Evolutionary conservation across 768 basidiomycete genomes (phyloP).

Genomic region (Xerocomellus dryophilus): DNA sequence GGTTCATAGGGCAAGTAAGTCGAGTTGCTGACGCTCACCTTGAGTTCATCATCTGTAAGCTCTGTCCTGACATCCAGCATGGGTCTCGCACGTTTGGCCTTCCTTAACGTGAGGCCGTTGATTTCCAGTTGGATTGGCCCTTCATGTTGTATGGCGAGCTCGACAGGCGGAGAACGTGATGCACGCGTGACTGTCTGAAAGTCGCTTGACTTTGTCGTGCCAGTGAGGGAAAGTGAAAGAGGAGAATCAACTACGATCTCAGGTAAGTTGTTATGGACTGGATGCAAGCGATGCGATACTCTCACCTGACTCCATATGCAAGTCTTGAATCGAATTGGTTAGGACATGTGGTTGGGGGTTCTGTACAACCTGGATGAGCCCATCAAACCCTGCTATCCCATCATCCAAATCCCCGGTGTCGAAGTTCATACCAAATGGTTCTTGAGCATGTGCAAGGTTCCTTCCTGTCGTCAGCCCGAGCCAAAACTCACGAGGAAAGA

Average conservation of each 20-base stretch:
- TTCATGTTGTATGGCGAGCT: background rate
- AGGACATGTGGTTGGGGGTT: background rate
- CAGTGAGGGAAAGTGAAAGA: background rate
- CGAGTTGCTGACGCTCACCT: conserved; percentile 38
- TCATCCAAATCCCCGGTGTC: conserved; percentile 26
- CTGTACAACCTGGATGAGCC: background rate
- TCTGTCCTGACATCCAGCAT: conserved; percentile 74
- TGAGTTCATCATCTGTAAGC: conserved; percentile 78
- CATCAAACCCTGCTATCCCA: conserved; percentile 13
- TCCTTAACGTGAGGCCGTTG: conserved; percentile 26
- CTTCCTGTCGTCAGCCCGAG: conserved; percentile 15
- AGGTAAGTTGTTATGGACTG: background rate
- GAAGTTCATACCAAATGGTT: conserved; percentile 14
- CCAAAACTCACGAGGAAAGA: background rate
- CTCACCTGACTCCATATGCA: conserved; percentile 7
- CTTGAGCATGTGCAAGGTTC: conserved; percentile 20
- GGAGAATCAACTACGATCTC: conserved; percentile 4
- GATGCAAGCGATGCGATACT: background rate
- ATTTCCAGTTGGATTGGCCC: background rate
- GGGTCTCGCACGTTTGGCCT: conserved; percentile 50
- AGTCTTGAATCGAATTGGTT: background rate
- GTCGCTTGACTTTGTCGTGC: conserved; percentile 4
- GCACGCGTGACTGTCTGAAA: background rate
- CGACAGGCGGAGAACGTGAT: conserved; percentile 2
- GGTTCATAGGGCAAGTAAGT: background rate